These are phyloP conservation scores for Epichloe aotearoae DNA, from an alignment of 2,329 filamentous ascomycete species.

Conservation along the genomic window DNA sequence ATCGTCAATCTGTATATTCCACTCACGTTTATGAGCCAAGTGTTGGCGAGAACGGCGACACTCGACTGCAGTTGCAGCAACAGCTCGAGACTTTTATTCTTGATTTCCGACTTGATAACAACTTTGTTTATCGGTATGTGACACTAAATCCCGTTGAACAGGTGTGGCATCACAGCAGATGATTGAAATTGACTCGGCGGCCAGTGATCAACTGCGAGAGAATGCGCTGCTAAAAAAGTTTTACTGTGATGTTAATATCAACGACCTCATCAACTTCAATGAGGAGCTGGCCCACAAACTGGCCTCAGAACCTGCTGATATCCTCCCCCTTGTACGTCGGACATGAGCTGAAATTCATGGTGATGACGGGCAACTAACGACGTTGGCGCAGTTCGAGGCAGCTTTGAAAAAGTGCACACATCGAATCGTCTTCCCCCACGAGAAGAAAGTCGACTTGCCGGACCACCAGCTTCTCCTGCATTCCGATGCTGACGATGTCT, in stretches of 20 bases:
- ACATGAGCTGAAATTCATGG: background rate
- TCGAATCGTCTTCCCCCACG: constrained; percentile 72
- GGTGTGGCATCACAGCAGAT: background rate
- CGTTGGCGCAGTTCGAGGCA: constrained; percentile 59
- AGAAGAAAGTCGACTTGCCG: constrained; percentile 55
- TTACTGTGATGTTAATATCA: constrained; percentile 92
- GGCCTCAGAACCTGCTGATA: constrained; percentile 78
- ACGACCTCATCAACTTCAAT: constrained; percentile 89
- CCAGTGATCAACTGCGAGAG: constrained; percentile 84
- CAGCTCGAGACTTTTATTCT: constrained; percentile 84
- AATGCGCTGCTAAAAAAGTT: constrained; percentile 91
- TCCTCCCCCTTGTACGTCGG: constrained; percentile 63
- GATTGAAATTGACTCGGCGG: constrained; percentile 6
- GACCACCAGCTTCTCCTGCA: constrained; percentile 92
- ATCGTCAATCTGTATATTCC: constrained; percentile 77
- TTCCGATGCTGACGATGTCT: constrained; percentile 79
- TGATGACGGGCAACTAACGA: background rate
- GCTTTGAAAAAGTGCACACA: constrained; percentile 86
- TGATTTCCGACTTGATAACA: constrained; percentile 85
- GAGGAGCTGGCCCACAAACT: constrained; percentile 87
- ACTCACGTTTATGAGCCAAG: constrained; percentile 65
- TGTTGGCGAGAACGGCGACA: constrained; percentile 53
- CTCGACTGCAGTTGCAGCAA: constrained; percentile 57
- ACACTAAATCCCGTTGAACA: no score
- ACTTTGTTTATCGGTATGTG: constrained; percentile 78